Percentiles rank a stretch among this genome's conserved stretches.
Evolutionary conservation across 148 eudicot species (phyloP).

Genomic region (Vaccinium macrocarpon): DNA sequence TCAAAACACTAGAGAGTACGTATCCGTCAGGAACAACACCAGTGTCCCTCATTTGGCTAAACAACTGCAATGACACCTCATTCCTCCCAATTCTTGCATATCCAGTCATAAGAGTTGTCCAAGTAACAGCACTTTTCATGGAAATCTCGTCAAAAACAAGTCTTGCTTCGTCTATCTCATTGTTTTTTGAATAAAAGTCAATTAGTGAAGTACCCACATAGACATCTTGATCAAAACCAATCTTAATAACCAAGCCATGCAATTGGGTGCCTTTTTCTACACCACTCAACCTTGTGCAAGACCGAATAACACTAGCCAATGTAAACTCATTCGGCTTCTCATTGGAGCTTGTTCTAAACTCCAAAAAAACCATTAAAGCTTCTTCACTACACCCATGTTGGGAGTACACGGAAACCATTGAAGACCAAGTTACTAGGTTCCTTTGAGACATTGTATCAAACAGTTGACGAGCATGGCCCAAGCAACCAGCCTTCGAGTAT

Average conservation of each 20-base stretch:
- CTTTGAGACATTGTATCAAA: constrained; percentile 61
- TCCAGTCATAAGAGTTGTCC: constrained; percentile 61
- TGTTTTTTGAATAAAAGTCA: constrained; percentile 53
- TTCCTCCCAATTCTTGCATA: constrained; percentile 47
- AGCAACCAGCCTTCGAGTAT: constrained; percentile 36
- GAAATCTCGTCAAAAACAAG: constrained; percentile 46
- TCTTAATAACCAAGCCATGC: constrained; percentile 47
- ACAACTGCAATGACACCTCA: constrained; percentile 48
- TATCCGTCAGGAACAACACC: constrained; percentile 58
- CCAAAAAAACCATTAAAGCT: constrained; percentile 37
- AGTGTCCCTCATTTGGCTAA: constrained; percentile 37
- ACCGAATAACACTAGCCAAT: constrained; percentile 50
- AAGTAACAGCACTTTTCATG: constrained; percentile 48
- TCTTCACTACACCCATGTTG: constrained; percentile 38
- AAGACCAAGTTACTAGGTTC: constrained; percentile 62
- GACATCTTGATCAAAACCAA: constrained; percentile 42
- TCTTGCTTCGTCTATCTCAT: constrained; percentile 43
- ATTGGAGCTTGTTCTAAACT: constrained; percentile 33
- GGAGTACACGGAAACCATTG: constrained; percentile 47
- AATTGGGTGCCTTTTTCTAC: constrained; percentile 37
- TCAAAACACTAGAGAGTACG: constrained; percentile 50
- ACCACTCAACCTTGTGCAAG: constrained; percentile 40
- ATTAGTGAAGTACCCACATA: constrained; percentile 61
- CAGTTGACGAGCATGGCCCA: constrained; percentile 40
- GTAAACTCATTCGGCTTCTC: constrained; percentile 52